Evolutionary conservation across 495 filamentous ascomycete species (phyloP).

Genomic region (Geopyxis carbonaria): DNA sequence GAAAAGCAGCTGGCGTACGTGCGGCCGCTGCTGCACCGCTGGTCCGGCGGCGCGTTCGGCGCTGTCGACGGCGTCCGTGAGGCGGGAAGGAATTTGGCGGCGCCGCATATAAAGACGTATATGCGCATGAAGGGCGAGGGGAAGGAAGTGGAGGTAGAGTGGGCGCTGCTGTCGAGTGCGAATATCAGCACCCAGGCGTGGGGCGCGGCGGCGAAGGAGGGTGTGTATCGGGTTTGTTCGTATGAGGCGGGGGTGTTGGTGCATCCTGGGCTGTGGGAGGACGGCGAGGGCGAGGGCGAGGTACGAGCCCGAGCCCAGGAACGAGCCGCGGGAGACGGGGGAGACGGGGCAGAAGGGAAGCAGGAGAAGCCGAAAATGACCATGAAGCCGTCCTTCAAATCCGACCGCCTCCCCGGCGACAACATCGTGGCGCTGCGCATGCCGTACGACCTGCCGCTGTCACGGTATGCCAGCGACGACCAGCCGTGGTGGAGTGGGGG

Average conservation of each 20-base stretch:
- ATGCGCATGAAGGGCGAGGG: conserved; percentile 42
- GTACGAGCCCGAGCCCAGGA: no score
- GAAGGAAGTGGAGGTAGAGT: conserved; percentile 44
- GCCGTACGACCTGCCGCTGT: conserved; percentile 68
- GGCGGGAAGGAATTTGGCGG: conserved; percentile 54
- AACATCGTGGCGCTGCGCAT: conserved; percentile 51
- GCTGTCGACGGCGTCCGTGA: background rate
- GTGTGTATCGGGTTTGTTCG: conserved; percentile 54
- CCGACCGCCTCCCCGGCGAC: no score
- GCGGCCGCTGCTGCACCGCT: conserved; percentile 40
- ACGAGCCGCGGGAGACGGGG: background rate
- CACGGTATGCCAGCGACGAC: conserved; percentile 43
- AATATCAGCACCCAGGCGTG: conserved; percentile 84
- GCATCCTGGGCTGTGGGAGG: conserved; percentile 55
- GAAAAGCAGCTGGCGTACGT: conserved; percentile 61
- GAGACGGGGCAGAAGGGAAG: conserved; percentile 9
- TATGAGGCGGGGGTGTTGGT: conserved; percentile 78
- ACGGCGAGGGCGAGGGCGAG: no score
- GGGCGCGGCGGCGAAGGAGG: conserved; percentile 43
- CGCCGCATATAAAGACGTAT: conserved; percentile 86
- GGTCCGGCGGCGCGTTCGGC: conserved; percentile 5
- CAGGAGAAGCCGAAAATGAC: conserved; percentile 13
- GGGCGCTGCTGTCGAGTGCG: conserved; percentile 72
- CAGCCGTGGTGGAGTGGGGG: conserved; percentile 65
- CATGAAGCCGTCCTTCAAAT: conserved; percentile 57